Conservation (phyloP, 1,139 yeast genomes). For the Yamadazyma epiphylla region DNA sequence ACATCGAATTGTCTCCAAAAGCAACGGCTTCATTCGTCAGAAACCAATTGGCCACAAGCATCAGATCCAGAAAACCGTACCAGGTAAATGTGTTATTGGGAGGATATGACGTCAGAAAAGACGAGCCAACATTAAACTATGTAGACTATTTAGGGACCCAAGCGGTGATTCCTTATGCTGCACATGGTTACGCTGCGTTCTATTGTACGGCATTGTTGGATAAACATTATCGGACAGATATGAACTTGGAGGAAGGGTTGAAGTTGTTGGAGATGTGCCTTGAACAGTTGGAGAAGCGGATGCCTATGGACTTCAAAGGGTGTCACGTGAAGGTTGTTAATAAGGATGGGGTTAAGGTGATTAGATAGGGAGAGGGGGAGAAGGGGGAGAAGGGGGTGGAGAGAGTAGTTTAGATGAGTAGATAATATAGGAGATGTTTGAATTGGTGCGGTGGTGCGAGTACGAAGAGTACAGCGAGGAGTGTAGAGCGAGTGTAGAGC, state of each 20-base stretch:
- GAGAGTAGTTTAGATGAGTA: conserved; percentile 1
- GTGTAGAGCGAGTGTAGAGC: too few species aligned
- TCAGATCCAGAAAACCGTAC: conserved; percentile 88
- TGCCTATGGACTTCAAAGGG: conserved; percentile 97
- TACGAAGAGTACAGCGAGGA: too few species aligned
- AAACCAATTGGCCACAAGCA: conserved; percentile 79
- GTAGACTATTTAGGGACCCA: conserved; percentile 93
- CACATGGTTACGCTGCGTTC: conserved; percentile 86
- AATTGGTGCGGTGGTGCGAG: too few species aligned
- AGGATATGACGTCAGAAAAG: conserved; percentile 68
- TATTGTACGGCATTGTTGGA: conserved; percentile 88
- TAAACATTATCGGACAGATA: conserved; percentile 79
- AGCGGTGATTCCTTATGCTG: conserved; percentile 86
- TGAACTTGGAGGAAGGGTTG: conserved; percentile 77
- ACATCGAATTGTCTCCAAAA: conserved; percentile 69
- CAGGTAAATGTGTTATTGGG: conserved; percentile 89
- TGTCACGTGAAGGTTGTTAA: conserved; percentile 74
- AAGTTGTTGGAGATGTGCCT: conserved; percentile 69
- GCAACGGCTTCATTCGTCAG: conserved; percentile 90
- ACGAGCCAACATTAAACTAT: conserved; percentile 73
- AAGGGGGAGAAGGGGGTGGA: too few species aligned
- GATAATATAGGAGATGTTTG: neutral
- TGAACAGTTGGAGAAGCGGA: conserved; percentile 74
- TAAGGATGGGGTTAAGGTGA: conserved; percentile 52
- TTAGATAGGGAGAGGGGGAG: too few species aligned